Evolutionary conservation across 2,329 filamentous ascomycete genomes (phyloP).

Genomic region (Arthrinium phaeospermum): DNA sequence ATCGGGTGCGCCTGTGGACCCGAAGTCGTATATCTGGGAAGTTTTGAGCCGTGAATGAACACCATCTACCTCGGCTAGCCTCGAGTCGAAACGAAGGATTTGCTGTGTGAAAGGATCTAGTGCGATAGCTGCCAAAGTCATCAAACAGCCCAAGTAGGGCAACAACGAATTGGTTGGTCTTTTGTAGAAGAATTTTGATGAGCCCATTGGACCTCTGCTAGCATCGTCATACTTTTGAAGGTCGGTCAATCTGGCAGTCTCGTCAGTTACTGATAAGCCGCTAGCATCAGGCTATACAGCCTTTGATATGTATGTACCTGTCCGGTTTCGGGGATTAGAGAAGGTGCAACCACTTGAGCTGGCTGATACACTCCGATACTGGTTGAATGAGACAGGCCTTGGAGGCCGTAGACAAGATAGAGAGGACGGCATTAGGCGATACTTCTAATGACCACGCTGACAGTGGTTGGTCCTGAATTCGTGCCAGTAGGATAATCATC

Average conservation of each 20-base stretch:
- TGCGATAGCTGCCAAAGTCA: constrained; percentile 12
- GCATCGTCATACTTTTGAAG: constrained; percentile 3
- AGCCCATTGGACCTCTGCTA: neutral
- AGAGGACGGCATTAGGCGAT: constrained; percentile 12
- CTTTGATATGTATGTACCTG: neutral
- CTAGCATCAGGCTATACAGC: neutral
- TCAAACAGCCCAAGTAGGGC: neutral
- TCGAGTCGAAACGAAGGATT: constrained; percentile 1
- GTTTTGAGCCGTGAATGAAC: neutral
- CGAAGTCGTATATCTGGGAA: neutral
- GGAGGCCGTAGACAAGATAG: constrained; percentile 17
- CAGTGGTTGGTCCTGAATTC: neutral
- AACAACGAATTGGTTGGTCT: neutral
- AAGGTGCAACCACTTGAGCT: constrained; percentile 19
- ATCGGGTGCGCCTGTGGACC: neutral
- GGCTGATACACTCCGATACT: constrained; percentile 15
- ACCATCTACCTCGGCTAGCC: neutral
- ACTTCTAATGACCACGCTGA: constrained; percentile 16
- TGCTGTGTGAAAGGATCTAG: constrained; percentile 11
- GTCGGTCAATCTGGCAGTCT: neutral
- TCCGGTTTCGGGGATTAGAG: neutral
- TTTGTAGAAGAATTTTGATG: neutral
- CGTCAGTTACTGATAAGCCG: neutral
- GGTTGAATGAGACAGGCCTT: constrained; percentile 15
- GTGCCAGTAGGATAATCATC: neutral